Conservation (phyloP, 768 basidiomycete genomes). For the Termitomyces sp. region DNA sequence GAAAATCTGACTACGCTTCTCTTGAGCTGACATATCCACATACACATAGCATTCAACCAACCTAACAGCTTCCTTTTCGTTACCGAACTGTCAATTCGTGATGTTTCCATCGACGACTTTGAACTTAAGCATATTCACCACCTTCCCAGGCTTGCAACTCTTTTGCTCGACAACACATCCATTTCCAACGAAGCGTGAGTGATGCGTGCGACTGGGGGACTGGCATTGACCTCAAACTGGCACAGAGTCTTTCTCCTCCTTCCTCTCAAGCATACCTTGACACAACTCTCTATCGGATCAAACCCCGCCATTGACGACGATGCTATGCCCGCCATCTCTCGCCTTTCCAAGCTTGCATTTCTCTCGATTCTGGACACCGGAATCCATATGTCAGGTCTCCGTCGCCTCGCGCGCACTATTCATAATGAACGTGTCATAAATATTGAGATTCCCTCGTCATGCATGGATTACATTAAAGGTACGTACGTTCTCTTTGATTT, state of each 20-base stretch:
- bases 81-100: conserved; percentile 43
- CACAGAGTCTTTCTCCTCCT: conserved; percentile 53
- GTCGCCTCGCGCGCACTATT: conserved; percentile 31
- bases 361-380: conserved; percentile 50
- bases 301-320: conserved; percentile 55
- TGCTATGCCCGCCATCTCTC: conserved; percentile 45
- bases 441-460: conserved; percentile 48
- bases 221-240: background rate
- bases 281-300: conserved; percentile 42
- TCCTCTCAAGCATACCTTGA: conserved; percentile 48
- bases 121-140: conserved; percentile 49
- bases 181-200: conserved; percentile 60
- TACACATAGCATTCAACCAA: conserved; percentile 39
- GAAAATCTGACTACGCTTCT: background rate
- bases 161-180: conserved; percentile 46
- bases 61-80: conserved; percentile 48
- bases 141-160: conserved; percentile 41
- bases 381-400: conserved; percentile 53
- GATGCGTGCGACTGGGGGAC: background rate
- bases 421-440: conserved; percentile 35
- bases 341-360: conserved; percentile 40
- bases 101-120: conserved; percentile 36
- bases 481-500: conserved; percentile 12
- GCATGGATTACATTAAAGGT: conserved; percentile 53
- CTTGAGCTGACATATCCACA: conserved; percentile 4